Evolutionary conservation across 2,329 filamentous ascomycete genomes (phyloP), one percentile per base, ranked within the genome.

Genomic region (Calonectria pseudoturangicola): DNA sequence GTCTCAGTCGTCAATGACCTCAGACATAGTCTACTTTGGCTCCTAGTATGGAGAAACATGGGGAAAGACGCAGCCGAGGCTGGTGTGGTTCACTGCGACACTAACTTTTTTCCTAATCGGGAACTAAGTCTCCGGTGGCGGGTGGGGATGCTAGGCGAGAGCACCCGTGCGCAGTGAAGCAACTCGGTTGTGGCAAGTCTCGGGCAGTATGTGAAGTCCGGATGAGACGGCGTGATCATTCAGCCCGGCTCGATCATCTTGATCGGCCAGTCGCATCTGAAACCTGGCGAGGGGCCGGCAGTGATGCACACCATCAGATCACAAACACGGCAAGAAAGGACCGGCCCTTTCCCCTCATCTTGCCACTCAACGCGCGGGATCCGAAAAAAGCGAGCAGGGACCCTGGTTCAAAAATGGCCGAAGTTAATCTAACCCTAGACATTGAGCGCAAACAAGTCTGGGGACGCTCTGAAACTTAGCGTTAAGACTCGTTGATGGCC

Each of bases 101-200:
- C 39, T 8, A 16, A 28, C 36, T 60, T 60, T 6, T 60, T 60
- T 41, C 54, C 54, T 33, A 27, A 41, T 60, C 41, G 33, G 54
- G 36, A 60, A 60, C 36, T 60, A 60, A 16, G 54, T 60, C 54
- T 27, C 54, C 54, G 54, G 54, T 25, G 1, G 45, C 18, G 15
- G 15, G 21, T 56, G 50, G 39, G 54, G 33, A 15, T 39, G 12
- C 54, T 10, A 36, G 12, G n/a, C 8, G 33, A n/a, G 41, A 6
- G 33, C 30, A 21, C 45, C n/a, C 45, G 45, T 48, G 45, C 45
- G 10, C 45, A 25, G 9, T 5, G 2, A 48, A 48, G 45, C 45
- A 21, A 10, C 33, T 36, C 33, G 33, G 7, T 36, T 36, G 33
- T 36, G 33, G 33, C 33, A 36, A 36, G 33, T 10, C 10, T 36